Evolutionary conservation across 805 yeast genomes (phyloP).

Genomic region (Candida xyloterini): DNA sequence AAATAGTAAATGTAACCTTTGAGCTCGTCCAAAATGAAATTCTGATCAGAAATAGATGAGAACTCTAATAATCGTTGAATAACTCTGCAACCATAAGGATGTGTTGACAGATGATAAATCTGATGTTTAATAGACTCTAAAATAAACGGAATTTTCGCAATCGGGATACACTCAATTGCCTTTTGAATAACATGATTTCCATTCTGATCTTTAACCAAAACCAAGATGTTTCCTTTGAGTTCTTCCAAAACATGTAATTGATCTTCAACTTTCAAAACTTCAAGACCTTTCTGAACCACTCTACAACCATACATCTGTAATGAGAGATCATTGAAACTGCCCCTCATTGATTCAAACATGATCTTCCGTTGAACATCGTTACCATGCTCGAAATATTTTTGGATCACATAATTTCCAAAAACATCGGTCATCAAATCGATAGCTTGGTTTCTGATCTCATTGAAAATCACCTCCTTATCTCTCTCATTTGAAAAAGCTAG

Average conservation of each 20-base stretch:
- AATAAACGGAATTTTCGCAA: conserved; percentile 65
- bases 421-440: conserved; percentile 90
- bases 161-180: conserved; percentile 83
- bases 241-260: conserved; percentile 71
- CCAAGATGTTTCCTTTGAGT: conserved; percentile 53
- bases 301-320: conserved; percentile 98
- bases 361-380: conserved; percentile 63
- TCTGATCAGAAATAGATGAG: conserved; percentile 63
- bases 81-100: conserved; percentile 97
- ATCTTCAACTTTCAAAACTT: conserved; percentile 59
- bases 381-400: conserved; percentile 87
- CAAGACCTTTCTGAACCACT: conserved; percentile 92
- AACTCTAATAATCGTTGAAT: conserved; percentile 88
- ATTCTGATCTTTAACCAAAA: conserved; percentile 89
- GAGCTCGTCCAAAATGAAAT: conserved; percentile 65
- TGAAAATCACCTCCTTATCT: conserved; percentile 74
- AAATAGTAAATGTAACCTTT: conserved; percentile 68
- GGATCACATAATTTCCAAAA: conserved; percentile 96
- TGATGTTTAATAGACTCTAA: conserved; percentile 65
- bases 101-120: conserved; percentile 84
- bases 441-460: conserved; percentile 73
- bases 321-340: conserved; percentile 71
- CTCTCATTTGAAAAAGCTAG: conserved; percentile 63
- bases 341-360: conserved; percentile 67
- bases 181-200: conserved; percentile 98